Conservation (phyloP, 2,329 filamentous ascomycete species). For the Curvularia lunata region DNA sequence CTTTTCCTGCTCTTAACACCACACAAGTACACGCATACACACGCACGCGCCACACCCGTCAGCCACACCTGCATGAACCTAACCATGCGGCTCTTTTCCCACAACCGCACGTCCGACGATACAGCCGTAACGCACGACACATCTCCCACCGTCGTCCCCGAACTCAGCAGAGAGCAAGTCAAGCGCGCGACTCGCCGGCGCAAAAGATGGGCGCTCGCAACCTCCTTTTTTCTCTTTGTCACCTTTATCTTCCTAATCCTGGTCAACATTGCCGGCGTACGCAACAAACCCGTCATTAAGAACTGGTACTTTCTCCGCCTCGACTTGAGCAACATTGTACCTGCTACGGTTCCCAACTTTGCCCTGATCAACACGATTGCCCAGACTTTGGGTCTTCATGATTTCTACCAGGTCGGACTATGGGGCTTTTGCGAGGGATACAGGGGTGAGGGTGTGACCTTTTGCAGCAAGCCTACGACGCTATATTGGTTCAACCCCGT, state of each 20-base stretch:
- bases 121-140: slow-evolving; percentile 19
- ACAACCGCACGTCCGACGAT: slow-evolving; percentile 26
- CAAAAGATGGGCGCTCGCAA: slow-evolving; percentile 66
- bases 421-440: slow-evolving; percentile 95
- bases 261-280: slow-evolving; percentile 78
- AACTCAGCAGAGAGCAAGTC: slow-evolving; percentile 46
- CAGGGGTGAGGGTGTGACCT: slow-evolving; percentile 72
- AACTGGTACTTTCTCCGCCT: slow-evolving; percentile 85
- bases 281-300: slow-evolving; percentile 65
- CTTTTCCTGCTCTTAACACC: neutral
- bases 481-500: slow-evolving; percentile 95
- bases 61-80: neutral
- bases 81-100: slow-evolving; percentile 35
- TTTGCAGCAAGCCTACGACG: slow-evolving; percentile 71
- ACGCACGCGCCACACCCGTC: neutral
- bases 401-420: slow-evolving; percentile 91
- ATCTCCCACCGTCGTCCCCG: slow-evolving; percentile 29
- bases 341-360: slow-evolving; percentile 72
- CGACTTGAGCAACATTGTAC: slow-evolving; percentile 81
- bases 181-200: slow-evolving; percentile 57
- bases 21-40: neutral
- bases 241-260: slow-evolving; percentile 80
- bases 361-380: slow-evolving; percentile 85
- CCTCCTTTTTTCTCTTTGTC: slow-evolving; percentile 74
- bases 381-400: slow-evolving; percentile 82